Evolutionary conservation across 2,329 filamentous ascomycete genomes (phyloP).

Genomic region (Pyricularia pennisetigena): DNA sequence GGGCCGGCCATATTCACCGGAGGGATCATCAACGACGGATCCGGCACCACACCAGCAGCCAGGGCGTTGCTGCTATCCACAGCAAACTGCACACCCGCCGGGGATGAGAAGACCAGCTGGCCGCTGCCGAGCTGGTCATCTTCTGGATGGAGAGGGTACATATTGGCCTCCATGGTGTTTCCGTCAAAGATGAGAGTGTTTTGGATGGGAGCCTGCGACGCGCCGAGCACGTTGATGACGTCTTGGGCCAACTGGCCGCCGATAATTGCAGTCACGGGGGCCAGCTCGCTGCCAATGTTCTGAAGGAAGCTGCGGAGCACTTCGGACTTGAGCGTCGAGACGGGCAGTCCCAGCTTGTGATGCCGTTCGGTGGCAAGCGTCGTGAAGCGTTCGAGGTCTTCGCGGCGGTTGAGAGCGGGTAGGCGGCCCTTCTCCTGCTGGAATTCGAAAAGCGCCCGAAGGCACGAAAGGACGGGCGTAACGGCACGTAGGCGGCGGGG

Average conservation of each 20-base stretch:
- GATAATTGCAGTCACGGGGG: slow-evolving; percentile 79
- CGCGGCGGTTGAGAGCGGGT: slow-evolving; percentile 37
- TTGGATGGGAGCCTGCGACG: slow-evolving; percentile 88
- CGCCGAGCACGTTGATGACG: slow-evolving; percentile 89
- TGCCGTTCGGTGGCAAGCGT: slow-evolving; percentile 69
- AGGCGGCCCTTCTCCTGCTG: slow-evolving; percentile 46
- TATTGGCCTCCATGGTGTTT: slow-evolving; percentile 63
- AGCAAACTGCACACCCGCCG: slow-evolving; percentile 3
- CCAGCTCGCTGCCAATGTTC: slow-evolving; percentile 74
- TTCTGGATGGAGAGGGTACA: slow-evolving; percentile 74
- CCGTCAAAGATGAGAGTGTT: slow-evolving; percentile 92
- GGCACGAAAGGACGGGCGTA: slow-evolving; percentile 74
- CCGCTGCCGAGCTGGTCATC: slow-evolving; percentile 42
- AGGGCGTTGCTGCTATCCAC: not conserved
- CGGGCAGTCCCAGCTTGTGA: slow-evolving; percentile 59
- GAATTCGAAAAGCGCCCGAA: slow-evolving; percentile 88
- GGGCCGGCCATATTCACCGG: not conserved
- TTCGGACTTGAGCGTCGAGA: slow-evolving; percentile 56
- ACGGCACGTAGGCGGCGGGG: slow-evolving; percentile 64
- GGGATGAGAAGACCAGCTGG: slow-evolving; percentile 24
- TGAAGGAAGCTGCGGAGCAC: slow-evolving; percentile 79
- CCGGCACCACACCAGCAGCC: not conserved
- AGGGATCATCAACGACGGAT: not conserved
- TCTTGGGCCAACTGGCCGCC: slow-evolving; percentile 91
- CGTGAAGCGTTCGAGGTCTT: slow-evolving; percentile 70